Conservation (phyloP, 768 basidiomycete species). For the Macrolepiota dolichaula region DNA sequence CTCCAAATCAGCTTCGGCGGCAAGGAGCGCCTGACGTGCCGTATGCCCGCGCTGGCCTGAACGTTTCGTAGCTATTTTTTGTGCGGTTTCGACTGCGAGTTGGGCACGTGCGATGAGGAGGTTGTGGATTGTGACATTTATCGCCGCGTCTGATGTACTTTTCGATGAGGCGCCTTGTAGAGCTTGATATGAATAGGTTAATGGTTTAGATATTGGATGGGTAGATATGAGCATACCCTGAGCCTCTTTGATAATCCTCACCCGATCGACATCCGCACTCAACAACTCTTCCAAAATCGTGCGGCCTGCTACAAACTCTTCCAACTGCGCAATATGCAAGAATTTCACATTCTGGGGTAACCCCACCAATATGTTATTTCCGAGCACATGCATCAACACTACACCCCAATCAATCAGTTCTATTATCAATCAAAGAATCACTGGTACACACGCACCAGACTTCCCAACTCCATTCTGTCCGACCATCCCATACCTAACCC, state of each 20-base stretch:
- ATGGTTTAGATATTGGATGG: too few species aligned
- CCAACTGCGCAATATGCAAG: constrained; percentile 29
- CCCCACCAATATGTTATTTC: constrained; percentile 27
- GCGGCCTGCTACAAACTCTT: constrained; percentile 23
- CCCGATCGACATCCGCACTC: constrained; percentile 22
- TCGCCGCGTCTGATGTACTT: constrained; percentile 15
- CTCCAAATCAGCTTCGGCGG: constrained; percentile 37
- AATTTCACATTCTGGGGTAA: constrained; percentile 30
- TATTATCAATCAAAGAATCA: background rate
- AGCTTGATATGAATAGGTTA: constrained; percentile 12
- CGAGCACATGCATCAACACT: constrained; percentile 28
- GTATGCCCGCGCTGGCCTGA: constrained; percentile 56
- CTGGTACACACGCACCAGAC: constrained; percentile 30
- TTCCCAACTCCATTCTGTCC: constrained; percentile 58
- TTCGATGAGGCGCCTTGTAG: constrained; percentile 21
- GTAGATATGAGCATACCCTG: constrained; percentile 16
- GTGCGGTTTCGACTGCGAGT: constrained; percentile 28
- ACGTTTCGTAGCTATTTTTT: constrained; percentile 47
- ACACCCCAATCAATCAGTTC: background rate
- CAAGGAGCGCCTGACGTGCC: constrained; percentile 49
- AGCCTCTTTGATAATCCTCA: constrained; percentile 25
- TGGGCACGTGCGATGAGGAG: constrained; percentile 21
- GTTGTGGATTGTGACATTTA: constrained; percentile 22
- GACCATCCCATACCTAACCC: constrained; percentile 49
- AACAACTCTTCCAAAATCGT: constrained; percentile 26